A percentile compares a stretch with the other conserved stretches of the same genome.
phyloP scores from a whole-genome alignment of 495 filamentous ascomycete genomes.

The Ascodesmis nigricans region DNA sequence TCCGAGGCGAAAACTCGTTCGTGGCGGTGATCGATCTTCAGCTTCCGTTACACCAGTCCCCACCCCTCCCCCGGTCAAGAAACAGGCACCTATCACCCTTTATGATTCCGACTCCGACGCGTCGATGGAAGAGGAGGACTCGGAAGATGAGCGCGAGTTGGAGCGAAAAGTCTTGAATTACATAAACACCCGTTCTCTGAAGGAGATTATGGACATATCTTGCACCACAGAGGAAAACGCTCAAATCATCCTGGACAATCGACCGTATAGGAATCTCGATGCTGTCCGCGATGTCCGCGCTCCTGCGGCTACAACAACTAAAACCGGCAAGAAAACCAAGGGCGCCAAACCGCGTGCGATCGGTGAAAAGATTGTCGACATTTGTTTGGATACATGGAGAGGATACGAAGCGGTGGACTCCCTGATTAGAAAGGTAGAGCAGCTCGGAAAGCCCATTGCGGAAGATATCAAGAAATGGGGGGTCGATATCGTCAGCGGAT shows the following conservation, averaged over 20 bases:
- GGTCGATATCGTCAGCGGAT: slow-evolving; percentile 40
- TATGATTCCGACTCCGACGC: slow-evolving; percentile 36
- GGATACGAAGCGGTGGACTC: slow-evolving; percentile 57
- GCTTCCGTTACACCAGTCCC: slow-evolving; percentile 4
- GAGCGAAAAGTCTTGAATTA: slow-evolving; percentile 47
- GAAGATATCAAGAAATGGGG: slow-evolving; percentile 56
- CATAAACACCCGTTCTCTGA: slow-evolving; percentile 54
- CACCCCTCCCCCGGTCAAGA: slow-evolving; percentile 6
- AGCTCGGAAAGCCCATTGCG: slow-evolving; percentile 43
- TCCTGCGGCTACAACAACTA: slow-evolving; percentile 23
- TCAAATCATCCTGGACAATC: slow-evolving; percentile 38
- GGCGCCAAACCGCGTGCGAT: slow-evolving; percentile 31
- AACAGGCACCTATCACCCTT: slow-evolving; percentile 22
- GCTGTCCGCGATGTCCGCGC: slow-evolving; percentile 36
- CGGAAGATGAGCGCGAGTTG: slow-evolving; percentile 24
- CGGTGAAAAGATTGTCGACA: slow-evolving; percentile 51
- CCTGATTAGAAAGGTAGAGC: slow-evolving; percentile 49
- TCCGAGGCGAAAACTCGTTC: slow-evolving; percentile 15
- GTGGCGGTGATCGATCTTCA: slow-evolving; percentile 13
- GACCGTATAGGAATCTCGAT: slow-evolving; percentile 43
- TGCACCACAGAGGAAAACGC: slow-evolving; percentile 44
- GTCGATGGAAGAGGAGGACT: slow-evolving; percentile 23
- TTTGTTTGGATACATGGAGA: slow-evolving; percentile 46
- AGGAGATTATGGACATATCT: slow-evolving; percentile 58
- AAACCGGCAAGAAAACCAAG: slow-evolving; percentile 25